Evolutionary conservation across 2,329 filamentous ascomycete species (phyloP).

Genomic region (Aphanocladium album): DNA sequence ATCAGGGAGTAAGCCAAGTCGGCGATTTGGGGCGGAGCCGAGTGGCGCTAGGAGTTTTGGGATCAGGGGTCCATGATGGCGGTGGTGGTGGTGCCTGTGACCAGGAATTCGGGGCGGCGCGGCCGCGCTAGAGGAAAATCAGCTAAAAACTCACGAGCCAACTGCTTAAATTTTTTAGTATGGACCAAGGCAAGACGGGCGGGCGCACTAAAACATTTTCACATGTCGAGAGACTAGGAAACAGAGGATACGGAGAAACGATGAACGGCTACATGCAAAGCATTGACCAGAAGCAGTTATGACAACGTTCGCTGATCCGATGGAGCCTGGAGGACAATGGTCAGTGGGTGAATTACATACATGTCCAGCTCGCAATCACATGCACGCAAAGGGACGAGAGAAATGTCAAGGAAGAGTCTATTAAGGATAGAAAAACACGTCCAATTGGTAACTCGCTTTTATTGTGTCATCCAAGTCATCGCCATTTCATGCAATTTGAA

Average conservation of each 20-base stretch:
- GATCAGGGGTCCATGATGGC: neutral
- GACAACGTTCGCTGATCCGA: neutral
- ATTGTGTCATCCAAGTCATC: conserved; percentile 15
- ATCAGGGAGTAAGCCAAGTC: neutral
- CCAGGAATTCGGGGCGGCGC: conserved; percentile 1
- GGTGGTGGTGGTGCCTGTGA: conserved; percentile 2
- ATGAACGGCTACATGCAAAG: neutral
- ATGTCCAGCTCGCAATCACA: too few species aligned
- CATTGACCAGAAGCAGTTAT: neutral
- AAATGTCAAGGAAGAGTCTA: conserved; percentile 3
- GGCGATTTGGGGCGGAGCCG: neutral
- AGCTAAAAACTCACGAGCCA: neutral
- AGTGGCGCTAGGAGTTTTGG: neutral
- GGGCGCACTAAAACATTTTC: conserved; percentile 6
- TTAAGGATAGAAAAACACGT: conserved; percentile 12
- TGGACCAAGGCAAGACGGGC: neutral
- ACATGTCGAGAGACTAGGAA: neutral
- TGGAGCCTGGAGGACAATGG: too few species aligned
- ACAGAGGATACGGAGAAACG: neutral
- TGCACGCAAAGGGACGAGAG: too few species aligned
- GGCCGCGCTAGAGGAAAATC: neutral
- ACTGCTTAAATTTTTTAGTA: neutral
- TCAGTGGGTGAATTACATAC: neutral
- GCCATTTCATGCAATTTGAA: conserved; percentile 14
- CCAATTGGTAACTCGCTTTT: conserved; percentile 14